Conservation (phyloP, 2,329 filamentous ascomycete species). For the Sporothrix inflata region DNA sequence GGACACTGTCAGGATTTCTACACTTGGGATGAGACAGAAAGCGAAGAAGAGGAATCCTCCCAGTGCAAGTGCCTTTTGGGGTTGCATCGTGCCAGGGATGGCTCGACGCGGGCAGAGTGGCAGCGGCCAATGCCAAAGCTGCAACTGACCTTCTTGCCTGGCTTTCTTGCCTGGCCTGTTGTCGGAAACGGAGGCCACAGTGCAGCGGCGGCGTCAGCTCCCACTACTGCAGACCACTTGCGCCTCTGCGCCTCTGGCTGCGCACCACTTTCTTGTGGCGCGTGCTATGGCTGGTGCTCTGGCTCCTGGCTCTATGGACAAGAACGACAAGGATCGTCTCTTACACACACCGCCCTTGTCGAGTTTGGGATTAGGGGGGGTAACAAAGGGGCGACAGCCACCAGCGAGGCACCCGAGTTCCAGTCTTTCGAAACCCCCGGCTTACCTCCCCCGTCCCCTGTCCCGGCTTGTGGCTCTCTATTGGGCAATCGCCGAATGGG, state of each 20-base stretch:
- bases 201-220: neutral
- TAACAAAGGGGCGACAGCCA: conserved; percentile 19
- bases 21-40: neutral
- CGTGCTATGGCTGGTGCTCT: conserved; percentile 26
- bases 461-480: conserved; percentile 52
- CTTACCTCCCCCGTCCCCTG: conserved; percentile 36
- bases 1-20: neutral
- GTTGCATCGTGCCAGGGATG: conserved; percentile 30
- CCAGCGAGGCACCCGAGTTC: conserved; percentile 29
- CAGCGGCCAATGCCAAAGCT: conserved; percentile 7
- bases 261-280: conserved; percentile 24
- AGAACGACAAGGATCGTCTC: conserved; percentile 30
- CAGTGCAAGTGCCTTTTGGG: conserved; percentile 13
- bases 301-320: neutral
- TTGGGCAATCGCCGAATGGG: conserved; percentile 53
- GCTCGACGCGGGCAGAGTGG: conserved; percentile 24
- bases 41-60: neutral
- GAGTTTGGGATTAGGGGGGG: conserved; percentile 31
- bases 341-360: conserved; percentile 33
- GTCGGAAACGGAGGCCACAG: neutral
- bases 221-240: neutral
- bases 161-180: neutral
- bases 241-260: conserved; percentile 7
- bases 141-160: neutral
- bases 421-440: conserved; percentile 34